Base-by-base conservation (phyloP, 2,329 filamentous ascomycete species). In the Pseudogymnoascus sp. region DNA sequence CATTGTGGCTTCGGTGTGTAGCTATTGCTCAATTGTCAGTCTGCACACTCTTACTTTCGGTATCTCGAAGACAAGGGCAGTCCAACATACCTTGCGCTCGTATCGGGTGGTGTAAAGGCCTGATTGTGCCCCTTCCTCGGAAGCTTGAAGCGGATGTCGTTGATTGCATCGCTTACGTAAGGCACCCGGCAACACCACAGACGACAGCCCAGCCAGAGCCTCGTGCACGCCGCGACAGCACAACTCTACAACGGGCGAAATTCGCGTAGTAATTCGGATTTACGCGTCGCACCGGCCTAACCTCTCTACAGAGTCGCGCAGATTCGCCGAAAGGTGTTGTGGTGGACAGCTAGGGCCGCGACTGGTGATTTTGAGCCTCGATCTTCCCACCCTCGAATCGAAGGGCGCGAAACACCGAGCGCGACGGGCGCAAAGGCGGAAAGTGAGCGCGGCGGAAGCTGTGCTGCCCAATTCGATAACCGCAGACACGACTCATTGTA, bases 231-330 rank as follows among this genome's bases (percentile, higher is more conserved):
- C 37, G 35, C 38, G 64, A 64, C 66, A 68, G 64, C 62, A 64
- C 64, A 68, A 67, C 65, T 63, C 59, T 67, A 68, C 64, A n/a
- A 58, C 63, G 58, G 61, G 54, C 58, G 65, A 68, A 66, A 67
- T 58, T 38, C 62, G 60, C 61, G 61, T 60, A 66, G 65, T 60
- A 67, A 69, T 64, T 66, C 70, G 65, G 59, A 66, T 69, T 62
- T 65, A 72, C 70, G 70, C 69, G 69, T 70, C 69, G 65, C 64
- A 70, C 67, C 64, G 39, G 62, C 60, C 25, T 63, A 57, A 54
- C 61, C 64, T 43, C 64, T 64, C 14, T 65, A 63, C 30, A 63
- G 64, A 37, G 57, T 62, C 14, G 62, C 63, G 62, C 54, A 14
- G 30, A 28, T 58, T 18, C 1, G 3, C 54, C 25, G 30, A 58